Percentiles rank a stretch among this genome's conserved stretches.
Conservation (phyloP, 2,329 filamentous ascomycete genomes). For the Trichoderma sp. region DNA sequence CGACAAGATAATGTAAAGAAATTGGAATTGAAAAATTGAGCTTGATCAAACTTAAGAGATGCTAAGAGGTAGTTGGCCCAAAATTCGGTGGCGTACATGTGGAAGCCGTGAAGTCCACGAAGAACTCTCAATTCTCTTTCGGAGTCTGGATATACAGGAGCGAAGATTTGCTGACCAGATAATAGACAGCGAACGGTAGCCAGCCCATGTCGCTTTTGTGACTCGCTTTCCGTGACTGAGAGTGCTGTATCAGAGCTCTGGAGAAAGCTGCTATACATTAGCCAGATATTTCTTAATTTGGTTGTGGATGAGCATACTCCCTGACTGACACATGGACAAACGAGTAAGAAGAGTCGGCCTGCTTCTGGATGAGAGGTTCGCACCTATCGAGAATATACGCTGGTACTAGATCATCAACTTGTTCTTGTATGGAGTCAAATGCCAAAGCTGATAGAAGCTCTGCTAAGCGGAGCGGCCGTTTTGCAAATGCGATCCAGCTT, state of each 20-base stretch:
- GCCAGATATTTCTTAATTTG: not conserved
- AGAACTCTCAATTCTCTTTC: not conserved
- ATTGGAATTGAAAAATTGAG: not conserved
- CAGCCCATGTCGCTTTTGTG: not conserved
- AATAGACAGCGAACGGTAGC: conserved; percentile 7
- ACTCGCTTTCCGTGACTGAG: not conserved
- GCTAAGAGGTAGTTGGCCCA: conserved; percentile 19
- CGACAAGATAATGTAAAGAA: not conserved
- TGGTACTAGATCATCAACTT: conserved; percentile 22
- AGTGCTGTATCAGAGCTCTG: conserved; percentile 6
- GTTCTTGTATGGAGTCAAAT: conserved; percentile 25
- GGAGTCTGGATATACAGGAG: not conserved
- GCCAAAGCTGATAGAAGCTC: conserved; percentile 37
- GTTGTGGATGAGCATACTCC: conserved; percentile 24
- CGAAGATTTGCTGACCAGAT: not conserved
- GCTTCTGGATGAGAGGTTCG: conserved; percentile 27
- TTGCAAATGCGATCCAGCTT: conserved; percentile 39
- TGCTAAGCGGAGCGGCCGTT: conserved; percentile 32
- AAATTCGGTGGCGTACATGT: conserved; percentile 18
- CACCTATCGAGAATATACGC: conserved; percentile 28
- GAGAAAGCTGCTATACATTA: not conserved
- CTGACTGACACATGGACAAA: conserved; percentile 33
- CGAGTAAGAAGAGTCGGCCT: conserved; percentile 25
- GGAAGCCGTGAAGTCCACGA: conserved; percentile 16
- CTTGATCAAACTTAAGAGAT: not conserved